Evolutionary conservation across 805 yeast genomes (phyloP).

Genomic region (Hyphopichia homilentoma): DNA sequence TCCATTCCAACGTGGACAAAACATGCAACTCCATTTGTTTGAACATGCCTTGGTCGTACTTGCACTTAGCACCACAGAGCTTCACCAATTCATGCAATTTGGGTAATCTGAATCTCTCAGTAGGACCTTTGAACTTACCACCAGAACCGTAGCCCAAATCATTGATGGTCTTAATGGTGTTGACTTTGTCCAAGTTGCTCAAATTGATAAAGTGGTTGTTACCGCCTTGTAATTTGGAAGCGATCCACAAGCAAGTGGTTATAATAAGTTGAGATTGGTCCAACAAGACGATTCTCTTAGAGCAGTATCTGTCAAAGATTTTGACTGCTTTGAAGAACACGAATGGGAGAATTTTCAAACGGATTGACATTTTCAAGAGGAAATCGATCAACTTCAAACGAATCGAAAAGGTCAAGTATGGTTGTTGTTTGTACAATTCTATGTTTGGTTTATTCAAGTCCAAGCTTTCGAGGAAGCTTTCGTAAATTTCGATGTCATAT

Average conservation of each 20-base stretch:
- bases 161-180: conserved; percentile 25
- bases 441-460: conserved; percentile 44
- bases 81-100: conserved; percentile 66
- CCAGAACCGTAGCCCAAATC: conserved; percentile 47
- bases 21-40: conserved; percentile 62
- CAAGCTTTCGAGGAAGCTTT: conserved; percentile 29
- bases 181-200: conserved; percentile 18
- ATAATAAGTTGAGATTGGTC: conserved; percentile 90
- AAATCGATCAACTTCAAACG: conserved; percentile 78
- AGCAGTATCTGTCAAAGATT: conserved; percentile 86
- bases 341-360: conserved; percentile 64
- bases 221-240: conserved; percentile 80
- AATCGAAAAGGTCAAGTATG: conserved; percentile 72
- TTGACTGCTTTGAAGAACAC: conserved; percentile 65
- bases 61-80: conserved; percentile 62
- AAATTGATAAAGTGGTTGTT: conserved; percentile 62
- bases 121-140: conserved; percentile 64
- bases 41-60: conserved; percentile 44
- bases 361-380: conserved; percentile 63
- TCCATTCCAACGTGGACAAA: conserved; percentile 54
- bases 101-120: conserved; percentile 72
- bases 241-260: conserved; percentile 89
- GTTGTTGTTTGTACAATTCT: conserved; percentile 75
- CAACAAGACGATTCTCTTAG: conserved; percentile 76
- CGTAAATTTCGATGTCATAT: conserved; percentile 49